phyloP scores from a whole-genome alignment of 78 protist genomes.

The Dictyostelium purpureum region DNA sequence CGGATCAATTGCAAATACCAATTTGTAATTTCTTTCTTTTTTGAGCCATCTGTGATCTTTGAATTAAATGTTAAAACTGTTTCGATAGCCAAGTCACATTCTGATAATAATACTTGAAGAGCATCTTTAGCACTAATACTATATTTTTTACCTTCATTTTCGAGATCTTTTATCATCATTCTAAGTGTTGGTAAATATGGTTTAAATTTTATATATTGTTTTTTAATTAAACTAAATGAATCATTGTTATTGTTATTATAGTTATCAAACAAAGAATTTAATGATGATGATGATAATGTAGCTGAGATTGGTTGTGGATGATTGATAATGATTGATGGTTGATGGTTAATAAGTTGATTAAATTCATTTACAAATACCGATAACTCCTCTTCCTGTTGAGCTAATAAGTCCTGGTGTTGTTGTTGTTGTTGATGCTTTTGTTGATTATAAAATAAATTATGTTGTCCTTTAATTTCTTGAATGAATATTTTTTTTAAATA shows the following conservation, averaged over 20 bases:
- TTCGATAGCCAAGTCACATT: constrained; percentile 42
- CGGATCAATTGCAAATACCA: constrained; percentile 56
- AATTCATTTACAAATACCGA: not conserved
- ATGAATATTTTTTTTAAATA: constrained; percentile 22
- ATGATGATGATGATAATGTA: not conserved
- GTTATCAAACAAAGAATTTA: not conserved
- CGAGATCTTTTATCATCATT: constrained; percentile 18
- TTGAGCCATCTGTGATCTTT: constrained; percentile 12
- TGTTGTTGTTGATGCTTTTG: not conserved
- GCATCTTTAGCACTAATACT: constrained; percentile 29
- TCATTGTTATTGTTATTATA: not conserved
- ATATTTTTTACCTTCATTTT: constrained; percentile 12
- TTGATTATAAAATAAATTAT: constrained; percentile 1
- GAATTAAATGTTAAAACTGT: not conserved
- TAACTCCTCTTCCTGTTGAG: too few relatives aligned
- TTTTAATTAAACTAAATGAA: not conserved
- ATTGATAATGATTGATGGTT: not conserved
- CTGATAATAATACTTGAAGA: not conserved
- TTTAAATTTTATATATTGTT: constrained; percentile 51
- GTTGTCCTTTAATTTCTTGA: constrained; percentile 15
- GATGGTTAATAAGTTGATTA: constrained; percentile 5
- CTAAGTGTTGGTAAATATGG: constrained; percentile 38
- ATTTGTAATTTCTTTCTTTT: constrained; percentile 35
- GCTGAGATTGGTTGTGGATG: not conserved
- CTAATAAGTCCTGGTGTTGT: too few relatives aligned